Evolutionary conservation across 129 eudicot genomes (phyloP), one percentile per base, ranked within the genome.

Genomic region (Solidago caesia): DNA sequence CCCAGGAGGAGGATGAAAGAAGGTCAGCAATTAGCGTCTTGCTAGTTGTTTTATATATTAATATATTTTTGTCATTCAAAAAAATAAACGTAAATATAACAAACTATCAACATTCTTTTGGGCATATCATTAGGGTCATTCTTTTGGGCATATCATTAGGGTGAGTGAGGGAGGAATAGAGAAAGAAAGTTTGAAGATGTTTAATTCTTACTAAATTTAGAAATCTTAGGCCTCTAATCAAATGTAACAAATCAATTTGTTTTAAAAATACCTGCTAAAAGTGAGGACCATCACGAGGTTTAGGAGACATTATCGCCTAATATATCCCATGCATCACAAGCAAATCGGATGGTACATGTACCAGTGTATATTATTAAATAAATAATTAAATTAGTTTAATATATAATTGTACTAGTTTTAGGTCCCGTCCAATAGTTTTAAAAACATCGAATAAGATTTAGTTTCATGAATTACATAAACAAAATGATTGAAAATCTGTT

Each of bases 191-290:
- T 13, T 1, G 39, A 72, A 59, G 51, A 7, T 46, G 46, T 57
- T 75, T 68, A 29, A 73, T 66, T 29, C 83, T 79, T 73, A 33
- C 83, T 79, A 72, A 45, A 73, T 73, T 79, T 73, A 67, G 83
- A 79, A 79, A 79, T 25, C n/a, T 72, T 60, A 57, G 25, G 27
- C 67, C 33, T 64, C 11, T 79, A 63, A 71, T 56, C 51, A 71
- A 25, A 56, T 76, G 47, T 33, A 16, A 62, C 47, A 39, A 5
- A 33, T 46, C 45, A 1, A 15, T 46, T 70, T 78, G 71, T 59
- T 60, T 59, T 74, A 26, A 7, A 67, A 55, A 67, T 44, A 68
- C 61, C 58, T 39, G 68, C 73, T 7, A 64, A 79, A 26, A 21
- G 72, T 14, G 58, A 43, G 67, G 67, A 64, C 3, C 25, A 78